phyloP scores from a whole-genome alignment of 2,329 filamentous ascomycete species.

The Sclerotiophoma versabilis region DNA sequence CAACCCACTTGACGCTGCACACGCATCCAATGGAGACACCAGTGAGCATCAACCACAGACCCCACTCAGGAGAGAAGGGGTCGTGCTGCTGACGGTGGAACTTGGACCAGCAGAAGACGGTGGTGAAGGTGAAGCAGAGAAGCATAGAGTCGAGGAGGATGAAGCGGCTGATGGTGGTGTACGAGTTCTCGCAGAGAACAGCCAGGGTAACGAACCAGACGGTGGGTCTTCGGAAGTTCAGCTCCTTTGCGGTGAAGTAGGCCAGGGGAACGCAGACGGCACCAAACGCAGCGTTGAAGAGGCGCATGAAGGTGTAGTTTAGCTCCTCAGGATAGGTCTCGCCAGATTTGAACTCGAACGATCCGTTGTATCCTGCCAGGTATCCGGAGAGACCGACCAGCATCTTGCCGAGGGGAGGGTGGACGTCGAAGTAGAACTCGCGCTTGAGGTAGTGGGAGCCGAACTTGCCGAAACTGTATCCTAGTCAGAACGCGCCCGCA shows the following conservation, averaged over 20 bases:
- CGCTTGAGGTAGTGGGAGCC: slow-evolving; percentile 98
- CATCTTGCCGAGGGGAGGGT: slow-evolving; percentile 97
- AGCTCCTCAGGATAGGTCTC: slow-evolving; percentile 93
- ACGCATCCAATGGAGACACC: slow-evolving; percentile 97
- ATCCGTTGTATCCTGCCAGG: slow-evolving; percentile 96
- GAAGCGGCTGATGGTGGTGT: slow-evolving; percentile 97
- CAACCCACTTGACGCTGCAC: slow-evolving; percentile 98
- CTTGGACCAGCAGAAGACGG: slow-evolving; percentile 94
- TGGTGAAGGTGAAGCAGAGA: slow-evolving; percentile 97
- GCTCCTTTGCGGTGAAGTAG: slow-evolving; percentile 91
- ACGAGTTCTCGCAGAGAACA: slow-evolving; percentile 99
- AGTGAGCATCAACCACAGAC: slow-evolving; percentile 90
- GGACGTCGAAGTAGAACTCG: slow-evolving; percentile 98
- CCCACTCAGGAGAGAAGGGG: slow-evolving; percentile 92
- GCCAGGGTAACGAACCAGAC: slow-evolving; percentile 96
- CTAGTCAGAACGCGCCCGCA: slow-evolving; percentile 29
- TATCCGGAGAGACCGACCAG: slow-evolving; percentile 95
- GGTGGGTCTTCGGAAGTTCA: slow-evolving; percentile 83
- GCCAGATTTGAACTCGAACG: slow-evolving; percentile 99
- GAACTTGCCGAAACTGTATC: slow-evolving; percentile 86
- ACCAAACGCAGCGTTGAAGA: slow-evolving; percentile 96
- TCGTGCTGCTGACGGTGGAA: slow-evolving; percentile 88
- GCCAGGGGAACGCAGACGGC: slow-evolving; percentile 91
- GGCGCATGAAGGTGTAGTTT: slow-evolving; percentile 97
- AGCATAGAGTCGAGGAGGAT: slow-evolving; percentile 99